Evolutionary conservation across 192 early-diverging fungal genomes (phyloP).

Genomic region (Piromyces sp.): DNA sequence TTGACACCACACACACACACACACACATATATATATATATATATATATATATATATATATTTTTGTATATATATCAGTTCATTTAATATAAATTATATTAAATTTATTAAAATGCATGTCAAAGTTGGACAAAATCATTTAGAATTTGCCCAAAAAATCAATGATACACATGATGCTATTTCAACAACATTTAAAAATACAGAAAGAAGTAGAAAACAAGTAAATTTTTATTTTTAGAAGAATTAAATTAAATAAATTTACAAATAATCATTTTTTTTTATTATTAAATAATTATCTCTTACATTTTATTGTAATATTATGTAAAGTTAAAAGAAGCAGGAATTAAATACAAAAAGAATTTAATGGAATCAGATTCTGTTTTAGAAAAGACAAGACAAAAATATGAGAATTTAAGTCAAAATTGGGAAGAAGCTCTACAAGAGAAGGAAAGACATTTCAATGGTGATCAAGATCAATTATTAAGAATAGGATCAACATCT

Average conservation of each 20-base stretch:
- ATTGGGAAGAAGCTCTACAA: not conserved
- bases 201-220: constrained; percentile 60
- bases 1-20: too few species aligned
- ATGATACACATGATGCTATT: constrained; percentile 67
- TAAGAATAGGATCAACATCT: not conserved
- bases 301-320: not conserved
- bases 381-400: constrained; percentile 39
- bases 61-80: too few species aligned
- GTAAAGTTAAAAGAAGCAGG: constrained; percentile 64
- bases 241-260: too few species aligned
- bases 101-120: constrained; percentile 67
- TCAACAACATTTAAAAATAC: constrained; percentile 53
- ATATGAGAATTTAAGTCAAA: not conserved
- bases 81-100: constrained; percentile 58
- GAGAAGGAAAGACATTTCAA: not conserved
- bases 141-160: constrained; percentile 50
- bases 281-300: too few species aligned
- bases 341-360: constrained; percentile 47
- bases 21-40: too few species aligned
- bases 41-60: too few species aligned
- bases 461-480: not conserved
- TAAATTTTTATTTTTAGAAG: constrained; percentile 14
- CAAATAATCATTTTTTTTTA: too few species aligned
- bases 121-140: constrained; percentile 59
- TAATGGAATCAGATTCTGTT: constrained; percentile 55